Evolutionary conservation across 1,284 basidiomycete genomes (phyloP), one percentile per base, ranked within the genome.

Genomic region (Apiotrichum sp.): DNA sequence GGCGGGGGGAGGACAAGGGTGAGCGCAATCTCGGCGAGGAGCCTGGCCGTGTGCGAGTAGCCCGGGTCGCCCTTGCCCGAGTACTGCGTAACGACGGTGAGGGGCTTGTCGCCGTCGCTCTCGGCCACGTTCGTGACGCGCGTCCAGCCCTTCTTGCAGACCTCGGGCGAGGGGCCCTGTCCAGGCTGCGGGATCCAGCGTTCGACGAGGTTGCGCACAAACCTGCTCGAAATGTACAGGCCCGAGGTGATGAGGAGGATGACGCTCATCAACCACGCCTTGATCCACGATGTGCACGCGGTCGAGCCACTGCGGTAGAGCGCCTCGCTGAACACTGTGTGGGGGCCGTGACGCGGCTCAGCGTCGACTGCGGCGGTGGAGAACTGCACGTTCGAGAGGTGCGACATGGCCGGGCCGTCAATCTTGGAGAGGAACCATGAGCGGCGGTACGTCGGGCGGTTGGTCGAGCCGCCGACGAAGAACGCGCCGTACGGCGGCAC

Each of bases 61-160:
- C 89, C 88, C 4, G 88, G 87, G 67, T 92, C 88, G n/a, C 88
- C 88, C 44, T 83, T 78, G 1, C 83, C 85, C 51, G 85, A 74
- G 38, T 81, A 80, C 1, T 80, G 84, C 61, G 86, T 84, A 33
- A 86, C 81, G 49, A 81, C 77, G n/a, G 82, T 75, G 16, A 80
- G 76, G 42, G 4, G 79, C 3, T 76, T 66, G 3, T 76, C 66
- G 22, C 35, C 47, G 49, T 77, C 69, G 29, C 80, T 77, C 36
- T 77, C 72, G 6, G 84, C 82, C 47, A 86, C 73, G 64, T 86
- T 86, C 33, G 80, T 84, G 29, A 81, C 72, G 34, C 77, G 72
- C 55, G 88, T 66, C 58, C 70, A 82, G 1, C 88, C 87, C 2
- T 79, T 78, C 60, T 83, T 68, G 16, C 59, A 61, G 22, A n/a